Conservation (phyloP, 2,329 filamentous ascomycete species). For the Trichophyton simii region DNA sequence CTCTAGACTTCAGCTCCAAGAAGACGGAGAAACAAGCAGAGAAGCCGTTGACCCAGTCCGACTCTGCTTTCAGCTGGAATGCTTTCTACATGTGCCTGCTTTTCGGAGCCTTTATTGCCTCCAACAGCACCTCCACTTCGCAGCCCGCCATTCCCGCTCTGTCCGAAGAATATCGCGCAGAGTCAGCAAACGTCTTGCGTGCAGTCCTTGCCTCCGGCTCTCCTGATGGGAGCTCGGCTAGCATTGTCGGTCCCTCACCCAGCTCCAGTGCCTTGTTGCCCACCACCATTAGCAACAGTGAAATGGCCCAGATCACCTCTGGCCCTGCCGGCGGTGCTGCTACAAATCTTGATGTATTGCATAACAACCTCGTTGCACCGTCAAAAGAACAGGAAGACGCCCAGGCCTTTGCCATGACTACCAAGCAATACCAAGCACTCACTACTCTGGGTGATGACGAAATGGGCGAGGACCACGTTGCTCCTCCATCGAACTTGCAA, state of each 20-base stretch:
- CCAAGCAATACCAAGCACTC: slow-evolving; percentile 78
- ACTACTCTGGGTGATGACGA: slow-evolving; percentile 51
- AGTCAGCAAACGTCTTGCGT: slow-evolving; percentile 37
- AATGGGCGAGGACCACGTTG: slow-evolving; percentile 24
- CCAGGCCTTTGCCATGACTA: slow-evolving; percentile 74
- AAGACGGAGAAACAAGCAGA: slow-evolving; percentile 28
- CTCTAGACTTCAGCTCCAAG: slow-evolving; percentile 28
- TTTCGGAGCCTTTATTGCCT: slow-evolving; percentile 89
- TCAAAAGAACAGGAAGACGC: slow-evolving; percentile 77
- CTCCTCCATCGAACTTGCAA: slow-evolving; percentile 33
- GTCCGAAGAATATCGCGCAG: slow-evolving; percentile 36
- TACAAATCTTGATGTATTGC: slow-evolving; percentile 49
- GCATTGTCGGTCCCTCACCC: slow-evolving; percentile 28
- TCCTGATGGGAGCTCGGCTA: slow-evolving; percentile 39
- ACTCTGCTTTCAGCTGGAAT: slow-evolving; percentile 55
- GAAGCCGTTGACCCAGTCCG: slow-evolving; percentile 35
- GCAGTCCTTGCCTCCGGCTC: slow-evolving; percentile 32
- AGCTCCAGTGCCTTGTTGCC: slow-evolving; percentile 17
- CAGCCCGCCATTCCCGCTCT: slow-evolving; percentile 43
- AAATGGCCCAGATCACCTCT: slow-evolving; percentile 30
- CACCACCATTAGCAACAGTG: slow-evolving; percentile 26
- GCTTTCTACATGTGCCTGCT: slow-evolving; percentile 90
- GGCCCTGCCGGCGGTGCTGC: slow-evolving; percentile 15
- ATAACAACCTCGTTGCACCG: slow-evolving; percentile 57
- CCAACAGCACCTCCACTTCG: slow-evolving; percentile 56